Evolutionary conservation across 805 yeast species (phyloP).

Genomic region (Lachancea kluyveri): DNA sequence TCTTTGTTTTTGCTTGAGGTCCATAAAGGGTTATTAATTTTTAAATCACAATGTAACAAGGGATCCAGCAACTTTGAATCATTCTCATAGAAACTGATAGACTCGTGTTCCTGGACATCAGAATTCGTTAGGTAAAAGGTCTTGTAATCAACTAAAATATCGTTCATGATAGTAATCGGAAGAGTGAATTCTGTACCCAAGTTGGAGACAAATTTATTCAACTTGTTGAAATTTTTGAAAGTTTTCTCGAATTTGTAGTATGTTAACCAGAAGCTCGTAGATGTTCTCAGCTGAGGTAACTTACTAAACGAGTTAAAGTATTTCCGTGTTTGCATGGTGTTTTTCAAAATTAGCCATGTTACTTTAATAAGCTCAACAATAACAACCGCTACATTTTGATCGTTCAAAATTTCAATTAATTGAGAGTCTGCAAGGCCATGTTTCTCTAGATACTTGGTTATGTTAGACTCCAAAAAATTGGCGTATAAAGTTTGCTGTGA

Average conservation of each 20-base stretch:
- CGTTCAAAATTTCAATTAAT: slow-evolving; percentile 34
- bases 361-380: slow-evolving; percentile 31
- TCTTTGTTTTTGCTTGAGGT: slow-evolving; percentile 12
- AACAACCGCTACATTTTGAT: slow-evolving; percentile 35
- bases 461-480: slow-evolving; percentile 19
- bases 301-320: slow-evolving; percentile 24
- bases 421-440: slow-evolving; percentile 16
- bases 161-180: slow-evolving; percentile 43
- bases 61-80: slow-evolving; percentile 17
- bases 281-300: slow-evolving; percentile 29
- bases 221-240: slow-evolving; percentile 38
- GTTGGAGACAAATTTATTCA: slow-evolving; percentile 40
- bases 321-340: slow-evolving; percentile 30
- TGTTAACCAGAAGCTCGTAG: slow-evolving; percentile 50
- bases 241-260: slow-evolving; percentile 48
- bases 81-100: slow-evolving; percentile 19
- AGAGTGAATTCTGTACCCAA: slow-evolving; percentile 41
- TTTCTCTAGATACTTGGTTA: slow-evolving; percentile 18
- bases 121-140: slow-evolving; percentile 32
- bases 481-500: slow-evolving; percentile 19
- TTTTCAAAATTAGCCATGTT: slow-evolving; percentile 26
- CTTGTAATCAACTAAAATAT: slow-evolving; percentile 32
- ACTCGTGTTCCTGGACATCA: slow-evolving; percentile 20
- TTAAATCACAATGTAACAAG: slow-evolving; percentile 23
- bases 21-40: slow-evolving; percentile 28